Base-by-base conservation (phyloP, 257 asterid genomes). In the Plectranthus barbatus region DNA sequence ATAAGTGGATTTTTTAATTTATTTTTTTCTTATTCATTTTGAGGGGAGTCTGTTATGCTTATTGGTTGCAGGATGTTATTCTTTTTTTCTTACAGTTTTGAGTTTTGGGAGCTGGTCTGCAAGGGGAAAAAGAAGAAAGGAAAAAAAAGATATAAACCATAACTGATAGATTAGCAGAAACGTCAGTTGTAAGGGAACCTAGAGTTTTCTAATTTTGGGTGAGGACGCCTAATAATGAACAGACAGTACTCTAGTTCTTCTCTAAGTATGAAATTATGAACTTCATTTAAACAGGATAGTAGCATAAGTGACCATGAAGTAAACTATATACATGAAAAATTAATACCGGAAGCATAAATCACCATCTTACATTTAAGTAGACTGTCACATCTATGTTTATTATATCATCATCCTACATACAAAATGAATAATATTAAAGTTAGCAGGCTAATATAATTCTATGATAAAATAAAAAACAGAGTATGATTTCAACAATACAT, bases 351-450 rank as follows among this genome's bases (percentile, higher is more conserved):
- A 17, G 36, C 41, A 69, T 9, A 50, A n/a, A 58, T 29, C 39
- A 63, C 66, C 7, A 34, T 70, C 99, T 83, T 82, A 89, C 99
- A 64, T 92, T 85, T 57, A 92, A 73, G 84, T 83, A 92, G 33
- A 92, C 96, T 3, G 99, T 92, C 68, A 92, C 99, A 23, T 92
- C 99, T 62, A 92, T 89, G 83, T 92, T 92, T 72, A 92, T 85
- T 82, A 92, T 89, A 76, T 89, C 97, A 11, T 96, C 99, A 70
- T 86, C 95, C 99, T 89, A 94, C 95, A 79, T 5, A 51, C 15
- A 56, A 56, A 63, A 47, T 49, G 29, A 56, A 47, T 12, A 64
- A 15, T 24, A 49, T 57, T 18, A 56, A 50, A 48, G n/a, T n/a
- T n/a, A n/a, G n/a, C n/a, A n/a, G n/a, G n/a, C n/a, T n/a, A n/a